Evolutionary conservation across 345 rosid genomes (phyloP), one percentile per base, ranked within the genome.

Genomic region (Lenwebbia sp.): DNA sequence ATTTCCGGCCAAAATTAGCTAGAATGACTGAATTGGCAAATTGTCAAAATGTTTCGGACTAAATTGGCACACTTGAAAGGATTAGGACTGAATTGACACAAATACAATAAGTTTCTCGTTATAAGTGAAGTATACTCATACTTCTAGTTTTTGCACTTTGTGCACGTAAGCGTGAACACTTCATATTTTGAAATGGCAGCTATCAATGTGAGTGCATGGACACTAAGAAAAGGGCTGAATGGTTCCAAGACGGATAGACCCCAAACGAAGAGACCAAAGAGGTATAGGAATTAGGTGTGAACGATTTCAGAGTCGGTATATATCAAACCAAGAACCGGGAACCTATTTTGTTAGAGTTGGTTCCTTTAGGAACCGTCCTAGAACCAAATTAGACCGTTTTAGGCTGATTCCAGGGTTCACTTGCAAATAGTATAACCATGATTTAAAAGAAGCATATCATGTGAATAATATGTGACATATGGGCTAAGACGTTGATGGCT

Each of bases 11-110:
- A 49, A 49, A 47, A 49, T 49, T 49, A 13, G 11, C 3, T 12
- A 3, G 15, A 0, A 12, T 12, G 15, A 57, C 0, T 57, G 4
- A n/a, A 26, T 57, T 3, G 15, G 2, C 26, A 26, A 57, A 25
- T 57, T 1, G 0, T 57, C 13, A 57, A 57, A 56, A 26, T 12
- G 0, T 26, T 57, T 57, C 11, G 0, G 0, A 0, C 0, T 58
- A 58, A 58, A n/a, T n/a, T 25, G 7, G 14, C 28, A n/a, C 13
- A 58, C 30, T n/a, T 15, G 0, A 58, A 58, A 58, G 0, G 19
- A 12, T 58, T n/a, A 58, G 1, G 14, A 26, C 6, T 12, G 33
- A n/a, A n/a, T 58, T 58, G 17, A 0, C 4, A 49, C 13, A 50
- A 50, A 11, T 50, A 4, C 52, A 50, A 50, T 50, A 50, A 50